These are phyloP conservation scores for Mycocentrospora acerina DNA, from an alignment of 2,329 filamentous ascomycete genomes.

Conservation along the genomic window DNA sequence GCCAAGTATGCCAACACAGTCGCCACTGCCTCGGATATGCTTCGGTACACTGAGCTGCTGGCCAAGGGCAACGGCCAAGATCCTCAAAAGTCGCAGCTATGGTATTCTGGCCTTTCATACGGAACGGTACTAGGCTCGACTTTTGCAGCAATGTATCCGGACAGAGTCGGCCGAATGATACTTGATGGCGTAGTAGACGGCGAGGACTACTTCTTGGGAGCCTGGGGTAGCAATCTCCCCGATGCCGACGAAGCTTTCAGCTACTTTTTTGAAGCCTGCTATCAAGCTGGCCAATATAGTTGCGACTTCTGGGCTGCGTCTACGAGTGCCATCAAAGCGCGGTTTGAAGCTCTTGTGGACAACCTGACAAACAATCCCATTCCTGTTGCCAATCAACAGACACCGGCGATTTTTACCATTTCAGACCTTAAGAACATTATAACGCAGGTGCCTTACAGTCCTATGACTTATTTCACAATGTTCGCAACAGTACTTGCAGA, in stretches of 20 bases:
- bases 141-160: constrained; percentile 49
- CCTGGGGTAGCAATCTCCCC: constrained; percentile 39
- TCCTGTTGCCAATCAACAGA: constrained; percentile 1
- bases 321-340: constrained; percentile 12
- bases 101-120: constrained; percentile 47
- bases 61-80: constrained; percentile 17
- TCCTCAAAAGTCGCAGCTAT: constrained; percentile 34
- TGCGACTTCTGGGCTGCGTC: constrained; percentile 17
- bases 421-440: constrained; percentile 4
- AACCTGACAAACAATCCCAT: constrained; percentile 9
- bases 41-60: constrained; percentile 25
- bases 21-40: constrained; percentile 33
- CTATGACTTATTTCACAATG: constrained; percentile 2
- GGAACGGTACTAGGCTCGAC: constrained; percentile 51
- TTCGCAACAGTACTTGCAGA: constrained; percentile 5
- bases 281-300: constrained; percentile 46
- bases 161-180: constrained; percentile 45
- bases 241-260: constrained; percentile 58
- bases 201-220: constrained; percentile 50
- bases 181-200: constrained; percentile 47
- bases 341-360: constrained; percentile 11
- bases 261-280: constrained; percentile 58
- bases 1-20: constrained; percentile 33
- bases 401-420: constrained; percentile 9
- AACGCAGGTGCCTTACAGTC: constrained; percentile 4